Evolutionary conservation across 1,284 basidiomycete genomes (phyloP).

Genomic region (Ceratobasidium sp.): DNA sequence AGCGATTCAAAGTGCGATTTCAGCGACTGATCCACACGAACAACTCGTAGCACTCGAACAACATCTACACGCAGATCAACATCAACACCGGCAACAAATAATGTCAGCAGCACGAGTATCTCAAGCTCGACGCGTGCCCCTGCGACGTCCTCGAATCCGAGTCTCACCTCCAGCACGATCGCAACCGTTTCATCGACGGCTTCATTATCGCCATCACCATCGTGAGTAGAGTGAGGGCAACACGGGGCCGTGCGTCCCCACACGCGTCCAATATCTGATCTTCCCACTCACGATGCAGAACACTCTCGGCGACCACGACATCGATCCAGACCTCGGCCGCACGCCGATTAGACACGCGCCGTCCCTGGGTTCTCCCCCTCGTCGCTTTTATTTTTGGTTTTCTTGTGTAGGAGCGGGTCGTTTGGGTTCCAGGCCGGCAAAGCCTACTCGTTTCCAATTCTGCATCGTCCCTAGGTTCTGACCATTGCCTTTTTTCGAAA

Average conservation of each 20-base stretch:
- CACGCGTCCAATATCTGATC: constrained; percentile 8
- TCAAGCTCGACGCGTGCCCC: constrained; percentile 32
- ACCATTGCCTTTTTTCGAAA: constrained; percentile 22
- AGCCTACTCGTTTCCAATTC: constrained; percentile 1
- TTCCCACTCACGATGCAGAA: constrained; percentile 8
- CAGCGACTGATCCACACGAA: constrained; percentile 2
- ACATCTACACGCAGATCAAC: constrained; percentile 21
- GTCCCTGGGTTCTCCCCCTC: background rate
- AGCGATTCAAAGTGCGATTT: background rate
- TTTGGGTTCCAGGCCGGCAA: background rate
- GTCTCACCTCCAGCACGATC: constrained; percentile 9
- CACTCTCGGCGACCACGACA: background rate
- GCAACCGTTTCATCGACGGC: constrained; percentile 24
- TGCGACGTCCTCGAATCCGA: constrained; percentile 26
- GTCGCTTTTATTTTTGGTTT: background rate
- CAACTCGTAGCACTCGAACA: background rate
- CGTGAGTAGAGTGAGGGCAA: constrained; percentile 18
- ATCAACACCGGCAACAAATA: background rate
- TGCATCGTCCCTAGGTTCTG: constrained; percentile 9
- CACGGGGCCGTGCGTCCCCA: background rate
- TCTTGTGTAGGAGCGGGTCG: background rate
- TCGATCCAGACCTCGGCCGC: constrained; percentile 17
- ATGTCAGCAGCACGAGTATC: constrained; percentile 20
- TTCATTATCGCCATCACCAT: constrained; percentile 26
- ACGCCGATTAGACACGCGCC: background rate